Base-by-base conservation (phyloP, 495 filamentous ascomycete genomes). In the Neurospora sp. region DNA sequence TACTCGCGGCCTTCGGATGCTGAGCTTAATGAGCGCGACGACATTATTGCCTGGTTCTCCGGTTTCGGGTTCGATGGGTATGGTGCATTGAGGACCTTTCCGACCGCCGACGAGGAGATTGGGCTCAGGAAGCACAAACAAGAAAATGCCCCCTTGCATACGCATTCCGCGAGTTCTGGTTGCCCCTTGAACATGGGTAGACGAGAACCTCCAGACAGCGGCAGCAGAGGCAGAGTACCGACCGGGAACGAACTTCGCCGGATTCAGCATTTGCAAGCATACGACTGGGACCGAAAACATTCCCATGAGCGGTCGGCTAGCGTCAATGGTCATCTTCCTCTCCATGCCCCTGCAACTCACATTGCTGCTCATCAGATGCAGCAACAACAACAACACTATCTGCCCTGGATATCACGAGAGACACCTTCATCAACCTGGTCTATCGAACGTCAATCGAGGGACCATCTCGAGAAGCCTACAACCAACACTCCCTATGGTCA, bases 41-140 rank as follows among this genome's bases (percentile, higher is more conserved):
- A 84, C 6, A 59, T 87, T 3, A 39, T 74, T 6, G 72, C 75
- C 0, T 88, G 85, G 86, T 88, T 83, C 75, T 72, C 66, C 5
- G 80, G 75, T 6, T 83, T 83, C 71, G 81, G 83, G 12, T 84
- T 86, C 69, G 74, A 77, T 27, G 71, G 78, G 11, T 48, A 73
- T 12, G 85, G 85, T 9, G 68, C 44, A 9, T 77, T 86, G 22
- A 74, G 85, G 53, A 75, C 70, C 11, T 72, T 76, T 18, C 70
- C 75, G 7, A 66, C 27, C 31, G 12, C 22, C 53, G 53, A 66
- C 35, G 53, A 66, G 27, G 22, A 66, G 1, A 37, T 18, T 18
- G 53, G 35, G 27, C 27, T 18, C 53, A 31, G 5, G 53, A 66
- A 66, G 53, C 53, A 31, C 5, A 66, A 18, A 35, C 27, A 18